Conservation (phyloP, 352 stramenopile species). For the Pythium biforme region DNA sequence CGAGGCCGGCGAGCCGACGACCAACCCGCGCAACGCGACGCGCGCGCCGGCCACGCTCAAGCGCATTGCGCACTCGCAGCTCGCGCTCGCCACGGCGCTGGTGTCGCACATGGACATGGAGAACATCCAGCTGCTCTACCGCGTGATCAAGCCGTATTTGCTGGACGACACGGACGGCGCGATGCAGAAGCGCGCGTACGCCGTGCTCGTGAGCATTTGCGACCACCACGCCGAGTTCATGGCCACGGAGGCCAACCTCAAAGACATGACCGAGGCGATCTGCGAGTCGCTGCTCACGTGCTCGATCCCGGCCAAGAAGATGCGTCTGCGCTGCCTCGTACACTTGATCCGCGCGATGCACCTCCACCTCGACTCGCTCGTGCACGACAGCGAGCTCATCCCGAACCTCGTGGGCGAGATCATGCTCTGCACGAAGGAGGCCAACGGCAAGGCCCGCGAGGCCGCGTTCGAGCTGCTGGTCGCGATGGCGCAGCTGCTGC, state of each 20-base stretch:
- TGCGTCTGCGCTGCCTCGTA: slow-evolving; percentile 91
- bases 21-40: slow-evolving; percentile 27
- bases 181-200: slow-evolving; percentile 90
- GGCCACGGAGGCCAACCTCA: slow-evolving; percentile 72
- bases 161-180: slow-evolving; percentile 80
- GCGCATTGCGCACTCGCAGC: slow-evolving; percentile 68
- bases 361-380: slow-evolving; percentile 59
- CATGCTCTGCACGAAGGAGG: slow-evolving; percentile 96
- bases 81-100: slow-evolving; percentile 76
- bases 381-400: slow-evolving; percentile 71
- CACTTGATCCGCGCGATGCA: slow-evolving; percentile 79
- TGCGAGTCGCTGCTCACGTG: slow-evolving; percentile 93
- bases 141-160: slow-evolving; percentile 87
- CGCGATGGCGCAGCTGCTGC: slow-evolving; percentile 77
- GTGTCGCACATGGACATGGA: slow-evolving; percentile 76
- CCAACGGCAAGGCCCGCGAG: slow-evolving; percentile 93
- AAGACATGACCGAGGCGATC: slow-evolving; percentile 93
- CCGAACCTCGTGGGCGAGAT: slow-evolving; percentile 94
- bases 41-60: slow-evolving; percentile 57
- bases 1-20: slow-evolving; percentile 35
- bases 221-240: slow-evolving; percentile 82
- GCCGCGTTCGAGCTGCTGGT: slow-evolving; percentile 85
- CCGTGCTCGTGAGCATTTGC: slow-evolving; percentile 84
- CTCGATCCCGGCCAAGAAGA: slow-evolving; percentile 94
- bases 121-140: slow-evolving; percentile 78